Percentiles rank a stretch among this genome's conserved stretches.
Evolutionary conservation across 2,329 filamentous ascomycete species (phyloP).

Genomic region (Eutypa lata): DNA sequence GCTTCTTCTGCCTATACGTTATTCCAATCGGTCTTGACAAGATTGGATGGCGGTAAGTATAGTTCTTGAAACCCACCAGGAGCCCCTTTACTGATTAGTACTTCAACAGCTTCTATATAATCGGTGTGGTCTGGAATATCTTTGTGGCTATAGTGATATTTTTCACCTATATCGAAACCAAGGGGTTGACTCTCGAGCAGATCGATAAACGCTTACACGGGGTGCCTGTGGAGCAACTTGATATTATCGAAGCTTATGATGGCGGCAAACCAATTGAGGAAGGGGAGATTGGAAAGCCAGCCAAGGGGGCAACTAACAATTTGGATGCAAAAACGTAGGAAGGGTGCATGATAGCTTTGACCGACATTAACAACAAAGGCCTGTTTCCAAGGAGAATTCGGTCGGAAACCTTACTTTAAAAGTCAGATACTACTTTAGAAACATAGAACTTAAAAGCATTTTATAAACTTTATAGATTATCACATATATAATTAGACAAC

Average conservation of each 20-base stretch:
- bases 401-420: no score
- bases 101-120: constrained; percentile 1
- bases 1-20: constrained; percentile 6
- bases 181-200: constrained; percentile 4
- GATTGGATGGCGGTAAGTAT: constrained; percentile 1
- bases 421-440: no score
- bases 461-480: no score
- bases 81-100: background rate
- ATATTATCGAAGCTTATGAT: constrained; percentile 3
- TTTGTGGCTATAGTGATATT: constrained; percentile 1
- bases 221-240: constrained; percentile 1
- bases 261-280: constrained; percentile 1
- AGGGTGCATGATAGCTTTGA: no score
- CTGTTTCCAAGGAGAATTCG: no score
- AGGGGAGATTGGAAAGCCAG: background rate
- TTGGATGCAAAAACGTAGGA: no score
- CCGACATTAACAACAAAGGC: no score
- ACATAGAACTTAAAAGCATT: no score
- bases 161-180: constrained; percentile 5
- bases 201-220: constrained; percentile 2
- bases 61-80: background rate
- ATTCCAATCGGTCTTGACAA: constrained; percentile 3
- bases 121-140: constrained; percentile 3
- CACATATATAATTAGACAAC: no score
- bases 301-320: no score